phyloP scores from a whole-genome alignment of 768 basidiomycete species.

The Boletus vinaceobasis region DNA sequence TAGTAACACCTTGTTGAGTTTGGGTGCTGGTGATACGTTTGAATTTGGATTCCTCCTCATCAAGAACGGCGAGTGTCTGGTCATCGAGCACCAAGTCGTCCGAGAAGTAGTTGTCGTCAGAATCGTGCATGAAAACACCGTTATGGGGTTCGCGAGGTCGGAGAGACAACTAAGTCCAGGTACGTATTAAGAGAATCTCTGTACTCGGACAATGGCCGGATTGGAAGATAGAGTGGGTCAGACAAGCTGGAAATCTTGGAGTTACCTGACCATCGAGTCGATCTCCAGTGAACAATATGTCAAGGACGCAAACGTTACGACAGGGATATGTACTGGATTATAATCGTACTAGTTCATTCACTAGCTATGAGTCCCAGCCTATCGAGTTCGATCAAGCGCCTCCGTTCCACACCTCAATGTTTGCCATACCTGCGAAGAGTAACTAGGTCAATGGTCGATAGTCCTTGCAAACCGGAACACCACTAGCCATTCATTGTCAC shows the following conservation, averaged over 20 bases:
- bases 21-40: slow-evolving; percentile 24
- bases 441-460: too few species aligned
- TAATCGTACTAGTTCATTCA: background rate
- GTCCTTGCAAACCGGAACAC: too few species aligned
- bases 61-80: slow-evolving; percentile 56
- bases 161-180: background rate
- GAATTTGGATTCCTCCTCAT: slow-evolving; percentile 50
- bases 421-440: background rate
- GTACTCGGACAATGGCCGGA: background rate
- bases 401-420: background rate
- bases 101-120: slow-evolving; percentile 64
- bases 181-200: background rate
- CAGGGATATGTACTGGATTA: background rate
- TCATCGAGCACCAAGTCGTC: slow-evolving; percentile 67
- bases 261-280: background rate
- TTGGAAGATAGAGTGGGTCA: background rate
- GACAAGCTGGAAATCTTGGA: background rate
- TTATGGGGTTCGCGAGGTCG: background rate
- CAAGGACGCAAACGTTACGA: background rate
- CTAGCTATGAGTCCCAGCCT: too few species aligned
- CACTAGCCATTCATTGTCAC: too few species aligned
- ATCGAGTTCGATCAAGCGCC: too few species aligned
- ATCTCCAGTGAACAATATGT: too few species aligned
- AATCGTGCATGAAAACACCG: slow-evolving; percentile 49
- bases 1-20: slow-evolving; percentile 23